Evolutionary conservation across 306 rosid genomes (phyloP), one percentile per base, ranked within the genome.

Genomic region (Vachellia pachyceras): DNA sequence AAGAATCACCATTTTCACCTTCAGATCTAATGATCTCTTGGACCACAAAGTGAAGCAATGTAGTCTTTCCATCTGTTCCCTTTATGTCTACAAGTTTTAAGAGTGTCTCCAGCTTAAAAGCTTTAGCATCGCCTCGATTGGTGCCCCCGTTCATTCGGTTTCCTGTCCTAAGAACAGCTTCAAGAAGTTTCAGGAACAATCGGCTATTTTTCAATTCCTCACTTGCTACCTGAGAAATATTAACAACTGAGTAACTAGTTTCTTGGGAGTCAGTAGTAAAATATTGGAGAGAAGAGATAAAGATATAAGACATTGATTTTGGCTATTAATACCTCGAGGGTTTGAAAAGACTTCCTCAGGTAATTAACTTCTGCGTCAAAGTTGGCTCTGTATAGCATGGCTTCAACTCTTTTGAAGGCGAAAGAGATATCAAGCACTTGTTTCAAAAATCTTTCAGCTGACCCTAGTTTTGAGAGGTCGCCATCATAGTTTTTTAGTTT

Each of bases 81-180:
- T 95, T 95, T 85, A 95, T 90, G 85, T 95, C 99, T 40, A 80
- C 98, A 18, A 95, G 93, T 86, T 95, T 95, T 75, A 95, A 86
- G 74, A 95, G 98, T 33, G 98, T 93, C 6, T 95, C 98, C 22
- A 95, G 91, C 85, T 95, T 95, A 82, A 95, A 95, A 72, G 99
- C 88, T 84, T 86, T 95, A 50, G 99, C 99, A 80, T 91, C 99
- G 42, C 99, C 99, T 70, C 99, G 87, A 57, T 93, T 91, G 61
- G 99, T 95, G 76, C 99, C 99, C 33, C 90, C 98, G 78, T 95
- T 95, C 99, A 95, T 95, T 80, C 99, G 84, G 90, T 95, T 95
- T 87, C 99, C 99, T 52, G 99, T 95, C 91, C 88, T 86, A 77
- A 95, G 99, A 86, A 95, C 99, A 69, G 99, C 98, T 86, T 95